Base-by-base conservation (phyloP, 2,329 filamentous ascomycete species). In the Fusarium metavorans region DNA sequence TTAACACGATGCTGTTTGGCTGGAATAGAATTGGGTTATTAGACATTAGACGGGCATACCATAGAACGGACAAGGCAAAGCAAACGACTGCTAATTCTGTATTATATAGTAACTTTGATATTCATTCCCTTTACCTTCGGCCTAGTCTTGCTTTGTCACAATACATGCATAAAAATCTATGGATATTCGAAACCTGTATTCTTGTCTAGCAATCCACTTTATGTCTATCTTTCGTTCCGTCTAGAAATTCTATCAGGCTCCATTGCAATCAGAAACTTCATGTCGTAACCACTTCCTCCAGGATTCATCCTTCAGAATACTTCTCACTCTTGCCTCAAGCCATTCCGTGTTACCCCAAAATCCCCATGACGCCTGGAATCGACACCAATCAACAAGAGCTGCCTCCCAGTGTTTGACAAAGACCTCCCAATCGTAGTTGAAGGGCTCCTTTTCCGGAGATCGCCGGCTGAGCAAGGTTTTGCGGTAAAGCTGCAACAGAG, bases 381-480 rank as follows among this genome's bases (percentile, higher is more conserved):
- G 80, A 68, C 91, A 86, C 92, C 92, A 93, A 76, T 93, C 92
- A 0, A 93, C 90, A 5, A 93, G 79, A 0, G 92, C 91, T 5
- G 87, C 88, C 79, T 93, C 90, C 91, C 91, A 93, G 74, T 93
- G 91, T 23, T 87, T 81, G 6, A 87, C 78, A 18, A 93, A 88
- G 0, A 82, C 77, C 0, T 85, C 82, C 88, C 89, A 92, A 0
- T 84, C 81, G 64, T 93, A 93, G 2, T 79, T 74, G 0, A 76
- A 59, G 0, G 35, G 18, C 0, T 66, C 50, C 0, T 50, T 59
- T 0, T 54, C 50, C 3, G 67, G n/a, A 2, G 66, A 65, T 2
- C 43, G 52, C 1, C 63, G 45, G 2, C 9, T 68, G 18, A 84
- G 77, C 2, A 91, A 71, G 0, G 72, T 78, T 0, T 76, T 65